Evolutionary conservation across 768 basidiomycete genomes (phyloP).

Genomic region (Suillus luteus): DNA sequence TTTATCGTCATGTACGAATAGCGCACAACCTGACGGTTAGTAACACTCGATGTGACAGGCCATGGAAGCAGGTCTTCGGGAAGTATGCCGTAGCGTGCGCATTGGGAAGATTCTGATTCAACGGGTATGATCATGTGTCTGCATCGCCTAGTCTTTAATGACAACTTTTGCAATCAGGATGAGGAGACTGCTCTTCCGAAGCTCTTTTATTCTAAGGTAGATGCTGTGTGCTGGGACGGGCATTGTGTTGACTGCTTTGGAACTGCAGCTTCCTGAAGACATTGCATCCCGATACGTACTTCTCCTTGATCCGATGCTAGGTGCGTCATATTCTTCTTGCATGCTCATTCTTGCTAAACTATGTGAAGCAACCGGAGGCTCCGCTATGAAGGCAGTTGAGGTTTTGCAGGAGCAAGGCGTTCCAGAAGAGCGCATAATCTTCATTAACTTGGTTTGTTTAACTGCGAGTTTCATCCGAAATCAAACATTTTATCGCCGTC

Average conservation of each 20-base stretch:
- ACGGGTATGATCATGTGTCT: constrained; percentile 52
- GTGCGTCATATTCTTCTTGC: constrained; percentile 42
- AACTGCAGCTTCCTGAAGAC: constrained; percentile 83
- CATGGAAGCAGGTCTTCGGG: constrained; percentile 96
- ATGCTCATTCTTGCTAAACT: background rate
- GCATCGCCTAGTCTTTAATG: constrained; percentile 4
- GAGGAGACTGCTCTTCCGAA: constrained; percentile 94
- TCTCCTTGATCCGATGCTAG: constrained; percentile 96
- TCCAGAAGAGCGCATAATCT: constrained; percentile 92
- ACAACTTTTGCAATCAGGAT: constrained; percentile 53
- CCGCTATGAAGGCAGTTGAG: constrained; percentile 96
- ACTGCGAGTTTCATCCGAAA: constrained; percentile 2
- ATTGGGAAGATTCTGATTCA: constrained; percentile 99
- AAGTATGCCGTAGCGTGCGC: constrained; percentile 91
- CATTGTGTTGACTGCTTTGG: background rate
- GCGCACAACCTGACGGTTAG: background rate
- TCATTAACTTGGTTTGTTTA: constrained; percentile 79
- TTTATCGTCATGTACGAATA: background rate
- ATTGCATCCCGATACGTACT: constrained; percentile 91
- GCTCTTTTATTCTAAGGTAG: constrained; percentile 86
- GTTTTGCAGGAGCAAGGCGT: constrained; percentile 91
- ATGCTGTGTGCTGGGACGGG: background rate
- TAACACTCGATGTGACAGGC: constrained; percentile 49
- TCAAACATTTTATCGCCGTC: constrained; percentile 4
- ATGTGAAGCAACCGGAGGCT: constrained; percentile 84